phyloP scores from a whole-genome alignment of 805 yeast species.

The Debaryomyces hansenii region DNA sequence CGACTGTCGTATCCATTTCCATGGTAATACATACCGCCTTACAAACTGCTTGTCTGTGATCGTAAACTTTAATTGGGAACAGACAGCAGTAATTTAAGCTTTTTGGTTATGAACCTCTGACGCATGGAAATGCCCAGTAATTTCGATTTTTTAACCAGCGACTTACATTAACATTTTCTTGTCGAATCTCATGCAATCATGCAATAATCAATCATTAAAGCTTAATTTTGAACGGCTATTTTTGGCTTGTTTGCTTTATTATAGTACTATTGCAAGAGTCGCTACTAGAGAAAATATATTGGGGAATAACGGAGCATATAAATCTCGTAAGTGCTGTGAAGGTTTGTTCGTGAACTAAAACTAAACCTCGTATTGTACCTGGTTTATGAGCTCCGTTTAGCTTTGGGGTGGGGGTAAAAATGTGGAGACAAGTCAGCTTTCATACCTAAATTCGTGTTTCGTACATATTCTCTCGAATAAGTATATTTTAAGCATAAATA shows the following conservation, averaged over 20 bases:
- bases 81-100: too few species aligned
- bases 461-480: background rate
- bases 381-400: background rate
- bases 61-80: too few species aligned
- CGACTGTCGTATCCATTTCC: too few species aligned
- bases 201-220: background rate
- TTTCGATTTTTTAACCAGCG: too few species aligned
- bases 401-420: background rate
- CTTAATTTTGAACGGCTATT: background rate
- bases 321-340: too few species aligned
- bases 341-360: background rate
- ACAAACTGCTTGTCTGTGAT: too few species aligned
- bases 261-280: background rate
- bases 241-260: background rate
- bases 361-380: background rate
- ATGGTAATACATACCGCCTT: too few species aligned
- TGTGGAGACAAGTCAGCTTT: background rate
- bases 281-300: background rate
- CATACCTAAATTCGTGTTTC: background rate
- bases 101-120: too few species aligned
- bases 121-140: too few species aligned
- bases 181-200: background rate
- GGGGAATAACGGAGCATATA: background rate
- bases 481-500: background rate
- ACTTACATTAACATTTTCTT: background rate